Conservation (phyloP, 352 stramenopile genomes). For the Phytophthora cryptogea region DNA sequence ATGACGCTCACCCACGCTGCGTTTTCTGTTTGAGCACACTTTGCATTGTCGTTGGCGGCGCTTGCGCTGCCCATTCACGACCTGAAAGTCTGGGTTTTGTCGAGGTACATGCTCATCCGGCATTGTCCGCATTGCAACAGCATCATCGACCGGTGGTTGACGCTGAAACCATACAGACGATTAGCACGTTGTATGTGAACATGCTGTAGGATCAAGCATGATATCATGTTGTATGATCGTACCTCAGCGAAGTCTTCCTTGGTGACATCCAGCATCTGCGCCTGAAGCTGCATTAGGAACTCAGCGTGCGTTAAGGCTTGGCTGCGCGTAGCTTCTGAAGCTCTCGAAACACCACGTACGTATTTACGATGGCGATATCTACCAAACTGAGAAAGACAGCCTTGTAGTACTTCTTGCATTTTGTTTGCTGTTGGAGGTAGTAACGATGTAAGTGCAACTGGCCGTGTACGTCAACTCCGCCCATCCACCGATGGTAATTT, state of each 20-base stretch:
- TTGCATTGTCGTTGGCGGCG: not conserved
- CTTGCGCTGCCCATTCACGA: slow-evolving; percentile 1
- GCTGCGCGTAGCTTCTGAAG: not conserved
- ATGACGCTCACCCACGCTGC: too few species aligned
- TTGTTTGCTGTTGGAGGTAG: too few species aligned
- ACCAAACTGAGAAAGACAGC: slow-evolving; percentile 1
- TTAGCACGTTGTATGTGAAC: slow-evolving; percentile 1
- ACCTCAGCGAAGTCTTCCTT: slow-evolving; percentile 1
- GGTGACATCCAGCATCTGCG: slow-evolving; percentile 2
- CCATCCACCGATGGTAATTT: not conserved
- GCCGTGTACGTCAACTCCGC: too few species aligned
- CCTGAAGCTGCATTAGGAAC: slow-evolving; percentile 1
- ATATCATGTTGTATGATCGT: slow-evolving; percentile 3
- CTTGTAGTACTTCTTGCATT: not conserved
- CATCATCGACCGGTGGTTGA: not conserved
- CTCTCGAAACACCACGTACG: not conserved
- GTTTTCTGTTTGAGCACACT: too few species aligned
- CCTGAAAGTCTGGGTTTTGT: not conserved
- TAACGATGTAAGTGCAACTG: too few species aligned
- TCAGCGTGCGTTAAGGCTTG: not conserved
- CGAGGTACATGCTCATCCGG: not conserved
- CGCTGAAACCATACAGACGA: not conserved
- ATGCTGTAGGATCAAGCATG: not conserved
- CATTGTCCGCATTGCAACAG: not conserved
- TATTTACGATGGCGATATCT: not conserved